phyloP scores from a whole-genome alignment of 1,284 basidiomycete genomes.

The Mycena citricolor region DNA sequence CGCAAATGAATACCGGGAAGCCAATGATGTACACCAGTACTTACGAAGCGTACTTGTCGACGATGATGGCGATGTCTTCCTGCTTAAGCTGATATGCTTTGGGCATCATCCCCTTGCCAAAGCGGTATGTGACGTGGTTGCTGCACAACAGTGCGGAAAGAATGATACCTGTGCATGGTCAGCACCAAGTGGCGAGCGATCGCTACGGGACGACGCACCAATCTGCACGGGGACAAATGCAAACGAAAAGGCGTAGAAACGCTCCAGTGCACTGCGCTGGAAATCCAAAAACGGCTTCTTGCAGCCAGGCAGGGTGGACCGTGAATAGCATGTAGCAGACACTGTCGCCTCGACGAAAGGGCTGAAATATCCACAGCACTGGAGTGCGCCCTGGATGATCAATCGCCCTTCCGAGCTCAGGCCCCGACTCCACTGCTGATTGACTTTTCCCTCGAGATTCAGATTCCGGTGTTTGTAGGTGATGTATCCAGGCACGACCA shows the following conservation, averaged over 20 bases:
- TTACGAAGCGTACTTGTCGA: constrained; percentile 41
- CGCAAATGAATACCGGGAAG: background rate
- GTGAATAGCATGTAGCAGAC: constrained; percentile 61
- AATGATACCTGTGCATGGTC: constrained; percentile 43
- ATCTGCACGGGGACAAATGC: constrained; percentile 59
- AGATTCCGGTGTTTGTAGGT: constrained; percentile 64
- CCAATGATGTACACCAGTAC: constrained; percentile 1
- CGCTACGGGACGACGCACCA: constrained; percentile 45
- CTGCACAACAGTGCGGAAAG: constrained; percentile 57
- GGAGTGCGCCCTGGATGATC: constrained; percentile 60
- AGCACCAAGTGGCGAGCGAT: too few relatives aligned
- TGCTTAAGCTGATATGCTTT: constrained; percentile 66
- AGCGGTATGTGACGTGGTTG: constrained; percentile 74
- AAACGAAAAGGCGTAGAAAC: constrained; percentile 61
- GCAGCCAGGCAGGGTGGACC: constrained; percentile 62
- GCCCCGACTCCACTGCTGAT: constrained; percentile 61
- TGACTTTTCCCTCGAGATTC: constrained; percentile 74
- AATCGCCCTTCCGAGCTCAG: constrained; percentile 53
- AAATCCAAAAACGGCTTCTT: constrained; percentile 58
- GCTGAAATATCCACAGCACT: constrained; percentile 70
- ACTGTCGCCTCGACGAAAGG: constrained; percentile 69
- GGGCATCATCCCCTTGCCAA: constrained; percentile 80
- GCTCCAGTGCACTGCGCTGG: constrained; percentile 48
- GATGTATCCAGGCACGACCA: constrained; percentile 67
- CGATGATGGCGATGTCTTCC: constrained; percentile 63